These are phyloP conservation scores for Trichoderma lentiforme DNA, from an alignment of 2,329 filamentous ascomycete genomes.

Conservation along the genomic window DNA sequence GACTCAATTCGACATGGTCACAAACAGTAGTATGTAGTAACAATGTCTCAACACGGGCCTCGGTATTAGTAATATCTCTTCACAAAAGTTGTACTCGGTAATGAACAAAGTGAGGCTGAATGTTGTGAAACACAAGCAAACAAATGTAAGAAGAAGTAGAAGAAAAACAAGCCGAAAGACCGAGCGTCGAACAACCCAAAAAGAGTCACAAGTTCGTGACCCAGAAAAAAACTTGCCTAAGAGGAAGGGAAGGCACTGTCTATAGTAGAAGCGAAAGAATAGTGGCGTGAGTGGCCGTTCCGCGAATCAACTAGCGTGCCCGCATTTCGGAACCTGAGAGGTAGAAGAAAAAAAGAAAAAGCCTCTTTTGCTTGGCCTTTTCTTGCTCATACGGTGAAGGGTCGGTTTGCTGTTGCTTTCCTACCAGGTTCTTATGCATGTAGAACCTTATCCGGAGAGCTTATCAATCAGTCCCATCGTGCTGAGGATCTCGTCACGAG, in stretches of 20 bases:
- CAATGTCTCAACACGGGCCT: neutral
- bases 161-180: neutral
- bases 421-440: neutral
- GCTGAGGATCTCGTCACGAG: neutral
- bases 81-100: neutral
- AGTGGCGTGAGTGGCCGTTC: neutral
- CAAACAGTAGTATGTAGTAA: neutral
- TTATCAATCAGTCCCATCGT: neutral
- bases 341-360: neutral
- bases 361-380: neutral
- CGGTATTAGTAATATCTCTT: neutral
- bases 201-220: neutral
- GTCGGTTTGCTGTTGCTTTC: neutral
- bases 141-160: neutral
- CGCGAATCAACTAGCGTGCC: conserved; percentile 2
- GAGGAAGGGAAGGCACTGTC: neutral
- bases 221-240: neutral
- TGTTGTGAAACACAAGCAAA: neutral
- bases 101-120: neutral
- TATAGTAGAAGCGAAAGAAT: neutral
- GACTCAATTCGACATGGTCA: conserved; percentile 1
- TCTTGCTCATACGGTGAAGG: neutral
- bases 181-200: neutral
- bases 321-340: neutral
- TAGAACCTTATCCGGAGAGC: neutral